Evolutionary conservation across 176 grass and related monocot genomes (phyloP), one percentile per base, ranked within the genome.

Genomic region (Lolium rigidum): DNA sequence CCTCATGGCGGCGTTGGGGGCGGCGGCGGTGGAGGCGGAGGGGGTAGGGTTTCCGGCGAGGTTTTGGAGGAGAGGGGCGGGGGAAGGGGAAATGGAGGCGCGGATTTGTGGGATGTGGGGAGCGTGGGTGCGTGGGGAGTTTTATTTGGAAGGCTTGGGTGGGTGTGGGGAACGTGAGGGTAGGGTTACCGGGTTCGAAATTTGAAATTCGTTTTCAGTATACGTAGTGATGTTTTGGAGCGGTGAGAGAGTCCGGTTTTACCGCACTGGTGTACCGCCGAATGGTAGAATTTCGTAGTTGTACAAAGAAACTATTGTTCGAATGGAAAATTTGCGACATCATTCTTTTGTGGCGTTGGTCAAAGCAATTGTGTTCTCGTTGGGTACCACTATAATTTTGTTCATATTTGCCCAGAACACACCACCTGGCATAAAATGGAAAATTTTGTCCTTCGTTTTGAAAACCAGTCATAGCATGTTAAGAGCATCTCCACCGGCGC

Each of bases 1-100:
- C 49, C 95, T 94, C 95, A 98, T 98, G 56, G 87, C 49, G 9
- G 26, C 60, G n/a, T n/a, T n/a, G 26, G 26, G 1, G 26, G 26
- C 26, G 26, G 26, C 2, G 26, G 26, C 26, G 26, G 26, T 2
- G 26, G 26, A 1, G 38, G 44, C 26, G 68, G 15, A 0, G 56
- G n/a, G 43, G 60, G 46, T 69, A 31, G 76, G 84, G 76, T 71
- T 63, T 86, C 76, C 76, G 77, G 85, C 66, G 66, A 81, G 85
- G 78, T 50, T 80, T 71, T 9, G 67, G 79, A 48, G 58, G 37
- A 7, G 31, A n/a, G 44, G 31, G 2, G 17, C 1, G 22, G 47
- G 0, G 14, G 4, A 9, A 7, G 21, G 9, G 26, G 47, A 9
- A 44, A 49, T 3, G 21, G 71, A 77, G 60, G 80, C 50, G 77